These are phyloP conservation scores for Iris pallida DNA, from an alignment of 116 monocot genomes.

Conservation along the genomic window DNA sequence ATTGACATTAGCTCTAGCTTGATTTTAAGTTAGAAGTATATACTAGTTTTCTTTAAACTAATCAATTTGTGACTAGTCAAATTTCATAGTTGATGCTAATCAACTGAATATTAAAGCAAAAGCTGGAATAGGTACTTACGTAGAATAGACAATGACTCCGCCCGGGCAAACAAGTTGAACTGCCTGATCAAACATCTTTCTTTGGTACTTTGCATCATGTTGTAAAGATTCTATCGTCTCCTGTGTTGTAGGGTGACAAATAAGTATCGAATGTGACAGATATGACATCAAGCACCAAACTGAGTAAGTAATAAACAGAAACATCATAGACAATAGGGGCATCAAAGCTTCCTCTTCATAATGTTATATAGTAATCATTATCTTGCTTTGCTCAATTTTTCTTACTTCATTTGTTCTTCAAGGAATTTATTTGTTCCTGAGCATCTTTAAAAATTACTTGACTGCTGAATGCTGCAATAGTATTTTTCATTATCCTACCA, in stretches of 20 bases:
- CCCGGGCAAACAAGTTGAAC: slow-evolving; percentile 89
- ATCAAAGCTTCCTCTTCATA: neutral
- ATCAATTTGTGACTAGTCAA: too few relatives aligned
- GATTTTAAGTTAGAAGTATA: too few relatives aligned
- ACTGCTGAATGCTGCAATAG: too few relatives aligned
- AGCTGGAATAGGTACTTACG: slow-evolving; percentile 45
- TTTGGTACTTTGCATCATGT: slow-evolving; percentile 76
- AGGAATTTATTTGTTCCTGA: neutral
- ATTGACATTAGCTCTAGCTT: too few relatives aligned
- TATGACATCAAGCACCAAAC: neutral
- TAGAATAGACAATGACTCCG: slow-evolving; percentile 90
- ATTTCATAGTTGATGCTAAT: neutral
- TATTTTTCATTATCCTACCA: too few relatives aligned
- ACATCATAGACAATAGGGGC: neutral
- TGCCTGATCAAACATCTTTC: slow-evolving; percentile 88
- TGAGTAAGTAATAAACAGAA: neutral
- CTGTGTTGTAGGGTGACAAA: slow-evolving; percentile 32
- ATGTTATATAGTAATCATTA: neutral
- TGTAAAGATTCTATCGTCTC: slow-evolving; percentile 74
- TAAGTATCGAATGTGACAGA: neutral
- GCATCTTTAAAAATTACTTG: too few relatives aligned
- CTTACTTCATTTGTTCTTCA: neutral
- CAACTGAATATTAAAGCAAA: neutral
- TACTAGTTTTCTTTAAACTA: too few relatives aligned
- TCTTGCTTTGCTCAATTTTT: neutral